Conservation (phyloP, 1,284 basidiomycete species). For the Microbotryum saponariae region DNA sequence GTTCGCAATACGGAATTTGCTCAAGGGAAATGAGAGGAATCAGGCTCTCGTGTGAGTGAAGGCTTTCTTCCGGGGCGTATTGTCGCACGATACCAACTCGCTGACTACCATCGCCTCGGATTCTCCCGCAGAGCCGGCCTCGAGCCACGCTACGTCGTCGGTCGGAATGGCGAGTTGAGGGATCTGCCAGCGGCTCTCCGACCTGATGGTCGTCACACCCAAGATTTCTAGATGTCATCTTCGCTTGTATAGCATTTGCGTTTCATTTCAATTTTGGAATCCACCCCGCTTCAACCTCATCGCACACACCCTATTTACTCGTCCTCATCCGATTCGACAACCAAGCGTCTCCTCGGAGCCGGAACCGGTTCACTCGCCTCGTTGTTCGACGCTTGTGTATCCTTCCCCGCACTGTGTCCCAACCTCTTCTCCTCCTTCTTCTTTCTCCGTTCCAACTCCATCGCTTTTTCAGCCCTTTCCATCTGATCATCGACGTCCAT, state of each 20-base stretch:
- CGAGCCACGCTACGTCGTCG: slow-evolving; percentile 22
- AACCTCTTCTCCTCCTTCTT: slow-evolving; percentile 32
- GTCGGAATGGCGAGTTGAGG: slow-evolving; percentile 13
- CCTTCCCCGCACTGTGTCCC: slow-evolving; percentile 20
- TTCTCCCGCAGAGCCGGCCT: slow-evolving; percentile 8
- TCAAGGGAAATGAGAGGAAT: slow-evolving; percentile 66
- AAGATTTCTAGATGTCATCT: no score
- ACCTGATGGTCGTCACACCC: no score
- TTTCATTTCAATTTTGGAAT: no score
- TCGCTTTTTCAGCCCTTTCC: slow-evolving; percentile 37
- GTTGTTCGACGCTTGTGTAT: slow-evolving; percentile 2
- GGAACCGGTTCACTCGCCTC: slow-evolving; percentile 5
- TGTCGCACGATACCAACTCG: neutral
- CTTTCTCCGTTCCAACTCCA: slow-evolving; percentile 31
- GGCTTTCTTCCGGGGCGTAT: neutral
- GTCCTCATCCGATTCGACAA: slow-evolving; percentile 30
- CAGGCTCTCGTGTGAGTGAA: slow-evolving; percentile 60
- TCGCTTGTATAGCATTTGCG: no score
- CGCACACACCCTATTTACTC: neutral
- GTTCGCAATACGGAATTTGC: slow-evolving; percentile 67
- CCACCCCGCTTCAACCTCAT: no score
- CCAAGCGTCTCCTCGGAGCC: slow-evolving; percentile 12
- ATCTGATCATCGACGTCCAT: slow-evolving; percentile 36
- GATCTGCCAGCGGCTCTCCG: slow-evolving; percentile 26
- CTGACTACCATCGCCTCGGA: no score